Conservation (phyloP, 148 eudicot genomes). For the Heliamphora exappendiculata region DNA sequence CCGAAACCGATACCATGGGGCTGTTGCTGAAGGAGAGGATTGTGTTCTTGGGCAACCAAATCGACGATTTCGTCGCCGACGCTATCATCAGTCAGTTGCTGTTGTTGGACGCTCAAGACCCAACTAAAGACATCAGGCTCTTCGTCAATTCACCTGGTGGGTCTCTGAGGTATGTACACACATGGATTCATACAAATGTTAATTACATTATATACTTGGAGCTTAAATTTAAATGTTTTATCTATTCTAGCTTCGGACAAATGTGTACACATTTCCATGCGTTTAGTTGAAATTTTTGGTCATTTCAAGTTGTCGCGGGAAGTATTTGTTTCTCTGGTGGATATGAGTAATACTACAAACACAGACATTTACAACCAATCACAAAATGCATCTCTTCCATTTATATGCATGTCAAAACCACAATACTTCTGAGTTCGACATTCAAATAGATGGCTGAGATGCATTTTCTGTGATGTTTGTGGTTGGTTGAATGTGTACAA, state of each 20-base stretch:
- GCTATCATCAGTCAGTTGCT: conserved; percentile 68
- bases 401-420: too few species aligned
- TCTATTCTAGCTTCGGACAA: background rate
- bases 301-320: background rate
- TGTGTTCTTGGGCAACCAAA: conserved; percentile 55
- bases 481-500: too few species aligned
- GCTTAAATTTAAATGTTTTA: background rate
- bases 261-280: background rate
- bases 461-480: too few species aligned
- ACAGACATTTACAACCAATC: too few species aligned
- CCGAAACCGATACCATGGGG: conserved; percentile 70
- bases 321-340: background rate
- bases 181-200: background rate
- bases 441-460: too few species aligned
- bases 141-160: conserved; percentile 85
- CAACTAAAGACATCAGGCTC: conserved; percentile 64
- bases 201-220: background rate
- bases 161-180: conserved; percentile 43
- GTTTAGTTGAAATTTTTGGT: background rate
- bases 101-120: conserved; percentile 75
- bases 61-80: conserved; percentile 82
- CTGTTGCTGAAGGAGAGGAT: conserved; percentile 71
- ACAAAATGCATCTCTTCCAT: too few species aligned
- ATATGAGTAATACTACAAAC: too few species aligned
- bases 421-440: too few species aligned